Conservation (phyloP, 2,329 filamentous ascomycete genomes). For the Pseudocercospora macadamiae region DNA sequence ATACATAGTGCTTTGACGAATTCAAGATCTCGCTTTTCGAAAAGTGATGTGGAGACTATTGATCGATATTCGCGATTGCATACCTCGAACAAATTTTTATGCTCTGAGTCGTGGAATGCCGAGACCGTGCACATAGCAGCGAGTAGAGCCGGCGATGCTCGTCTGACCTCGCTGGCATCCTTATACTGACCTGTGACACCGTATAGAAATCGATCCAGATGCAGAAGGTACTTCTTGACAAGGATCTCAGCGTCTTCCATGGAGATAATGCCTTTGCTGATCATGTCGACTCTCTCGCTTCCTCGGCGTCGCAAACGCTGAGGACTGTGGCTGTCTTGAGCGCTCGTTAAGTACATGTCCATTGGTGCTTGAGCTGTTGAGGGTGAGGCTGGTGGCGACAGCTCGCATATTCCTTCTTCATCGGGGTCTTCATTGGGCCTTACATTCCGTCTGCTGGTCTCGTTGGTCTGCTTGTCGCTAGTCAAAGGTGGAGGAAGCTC, state of each 20-base stretch:
- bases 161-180: conserved; percentile 52
- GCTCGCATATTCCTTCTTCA: conserved; percentile 25
- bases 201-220: conserved; percentile 54
- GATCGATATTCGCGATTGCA: conserved; percentile 62
- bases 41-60: conserved; percentile 60
- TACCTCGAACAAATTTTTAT: conserved; percentile 54
- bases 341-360: conserved; percentile 31
- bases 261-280: conserved; percentile 53
- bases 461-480: conserved; percentile 30
- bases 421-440: background rate
- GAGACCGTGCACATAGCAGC: conserved; percentile 61
- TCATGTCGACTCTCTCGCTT: conserved; percentile 52
- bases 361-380: conserved; percentile 40
- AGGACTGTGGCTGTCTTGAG: conserved; percentile 35
- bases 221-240: conserved; percentile 46
- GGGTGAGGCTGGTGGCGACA: conserved; percentile 36
- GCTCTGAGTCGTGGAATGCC: conserved; percentile 60
- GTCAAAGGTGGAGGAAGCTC: conserved; percentile 43
- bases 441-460: background rate
- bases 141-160: conserved; percentile 58
- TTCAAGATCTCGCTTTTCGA: conserved; percentile 60
- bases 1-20: conserved; percentile 63
- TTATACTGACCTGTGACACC: conserved; percentile 52
- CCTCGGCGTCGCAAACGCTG: conserved; percentile 42
- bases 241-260: conserved; percentile 48